A percentile compares a stretch with the other conserved stretches of the same genome.
phyloP scores from a whole-genome alignment of 345 rosid species.

The Eucalyptus tenuipes region DNA sequence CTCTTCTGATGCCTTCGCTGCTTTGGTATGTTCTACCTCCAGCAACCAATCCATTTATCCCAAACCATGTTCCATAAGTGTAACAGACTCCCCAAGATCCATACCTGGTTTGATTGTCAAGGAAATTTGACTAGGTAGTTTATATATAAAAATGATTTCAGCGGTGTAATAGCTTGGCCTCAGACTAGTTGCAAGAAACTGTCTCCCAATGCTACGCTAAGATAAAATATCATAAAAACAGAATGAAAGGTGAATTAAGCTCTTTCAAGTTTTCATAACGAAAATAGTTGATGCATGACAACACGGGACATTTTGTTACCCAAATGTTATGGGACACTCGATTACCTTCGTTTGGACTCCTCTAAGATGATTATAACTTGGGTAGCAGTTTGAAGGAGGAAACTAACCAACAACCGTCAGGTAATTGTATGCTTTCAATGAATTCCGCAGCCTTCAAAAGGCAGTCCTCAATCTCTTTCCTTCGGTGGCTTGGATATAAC shows the following conservation, averaged over 20 bases:
- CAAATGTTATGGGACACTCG: neutral
- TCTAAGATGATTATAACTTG: neutral
- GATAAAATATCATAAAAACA: neutral
- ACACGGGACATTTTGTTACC: neutral
- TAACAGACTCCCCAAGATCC: constrained; percentile 80
- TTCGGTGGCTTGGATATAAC: constrained; percentile 12
- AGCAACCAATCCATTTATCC: constrained; percentile 40
- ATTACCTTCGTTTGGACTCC: neutral
- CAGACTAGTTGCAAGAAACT: neutral
- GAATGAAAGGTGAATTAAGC: neutral
- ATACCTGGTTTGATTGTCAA: constrained; percentile 21
- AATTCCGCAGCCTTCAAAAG: constrained; percentile 32
- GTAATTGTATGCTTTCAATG: constrained; percentile 30
- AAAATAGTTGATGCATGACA: neutral
- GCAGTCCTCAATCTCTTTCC: constrained; percentile 23
- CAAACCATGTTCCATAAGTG: constrained; percentile 80
- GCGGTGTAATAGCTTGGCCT: neutral
- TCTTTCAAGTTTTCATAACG: neutral
- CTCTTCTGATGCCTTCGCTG: constrained; percentile 20
- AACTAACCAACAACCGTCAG: constrained; percentile 67
- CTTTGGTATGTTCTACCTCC: constrained; percentile 24
- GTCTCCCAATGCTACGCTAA: neutral
- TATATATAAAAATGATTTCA: neutral
- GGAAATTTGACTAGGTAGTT: neutral
- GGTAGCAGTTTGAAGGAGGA: neutral